A percentile compares a stretch with the other conserved stretches of the same genome.
Evolutionary conservation across 768 basidiomycete species (phyloP).

Genomic region (Tylopilus subfusipes): DNA sequence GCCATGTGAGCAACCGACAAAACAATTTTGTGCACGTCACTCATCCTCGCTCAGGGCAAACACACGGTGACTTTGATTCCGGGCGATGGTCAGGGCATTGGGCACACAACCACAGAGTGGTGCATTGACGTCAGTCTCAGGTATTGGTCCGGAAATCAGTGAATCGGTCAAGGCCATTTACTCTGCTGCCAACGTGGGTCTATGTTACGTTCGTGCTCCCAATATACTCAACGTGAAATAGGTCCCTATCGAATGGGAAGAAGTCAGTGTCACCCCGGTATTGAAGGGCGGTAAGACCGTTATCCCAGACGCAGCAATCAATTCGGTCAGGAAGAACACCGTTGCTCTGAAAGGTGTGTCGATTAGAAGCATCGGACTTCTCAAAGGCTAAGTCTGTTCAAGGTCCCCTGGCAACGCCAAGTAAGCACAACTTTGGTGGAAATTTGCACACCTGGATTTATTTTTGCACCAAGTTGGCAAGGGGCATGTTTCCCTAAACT

Average conservation of each 20-base stretch:
- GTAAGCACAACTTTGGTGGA: constrained; percentile 46
- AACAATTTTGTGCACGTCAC: background rate
- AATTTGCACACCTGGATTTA: constrained; percentile 12
- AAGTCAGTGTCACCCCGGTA: constrained; percentile 93
- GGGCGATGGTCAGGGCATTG: constrained; percentile 71
- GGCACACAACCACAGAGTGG: constrained; percentile 4
- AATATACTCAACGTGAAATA: constrained; percentile 31
- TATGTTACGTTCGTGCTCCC: constrained; percentile 1
- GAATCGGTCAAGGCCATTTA: constrained; percentile 95
- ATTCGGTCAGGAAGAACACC: constrained; percentile 92
- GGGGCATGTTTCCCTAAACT: constrained; percentile 96
- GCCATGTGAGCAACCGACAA: constrained; percentile 57
- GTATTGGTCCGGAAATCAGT: constrained; percentile 98
- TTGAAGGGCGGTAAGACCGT: constrained; percentile 95
- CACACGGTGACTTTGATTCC: constrained; percentile 96
- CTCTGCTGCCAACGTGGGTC: constrained; percentile 70
- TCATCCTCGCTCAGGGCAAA: constrained; percentile 64
- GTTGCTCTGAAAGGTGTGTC: constrained; percentile 90
- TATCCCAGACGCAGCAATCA: constrained; percentile 89
- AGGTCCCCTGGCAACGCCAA: constrained; percentile 97
- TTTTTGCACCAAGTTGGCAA: constrained; percentile 73
- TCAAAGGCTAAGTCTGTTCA: constrained; percentile 9
- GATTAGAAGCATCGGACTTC: background rate
- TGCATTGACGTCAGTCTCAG: constrained; percentile 39
- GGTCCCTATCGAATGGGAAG: constrained; percentile 99